Percentiles rank a stretch among this genome's conserved stretches.
Evolutionary conservation across 352 stramenopile species (phyloP).

Genomic region (Phytopythium aichiense): DNA sequence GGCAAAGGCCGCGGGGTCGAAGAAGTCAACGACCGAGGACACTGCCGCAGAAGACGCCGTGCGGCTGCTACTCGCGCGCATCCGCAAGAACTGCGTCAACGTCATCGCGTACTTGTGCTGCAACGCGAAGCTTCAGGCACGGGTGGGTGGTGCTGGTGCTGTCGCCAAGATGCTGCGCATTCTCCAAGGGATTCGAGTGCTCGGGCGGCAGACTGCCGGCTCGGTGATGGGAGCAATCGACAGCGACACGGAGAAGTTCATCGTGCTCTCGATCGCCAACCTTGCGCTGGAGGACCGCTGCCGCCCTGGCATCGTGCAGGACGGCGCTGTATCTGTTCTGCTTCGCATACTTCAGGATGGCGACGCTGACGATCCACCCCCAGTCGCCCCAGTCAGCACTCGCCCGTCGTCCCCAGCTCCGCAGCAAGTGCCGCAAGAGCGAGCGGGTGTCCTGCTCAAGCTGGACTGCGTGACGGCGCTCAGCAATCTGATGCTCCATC

Average conservation of each 20-base stretch:
- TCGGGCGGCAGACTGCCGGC: background rate
- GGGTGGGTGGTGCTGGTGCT: constrained; percentile 48
- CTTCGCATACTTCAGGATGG: constrained; percentile 35
- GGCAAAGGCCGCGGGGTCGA: background rate
- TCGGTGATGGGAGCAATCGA: constrained; percentile 15
- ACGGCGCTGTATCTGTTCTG: constrained; percentile 54
- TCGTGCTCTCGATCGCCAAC: constrained; percentile 65
- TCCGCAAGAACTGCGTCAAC: constrained; percentile 65
- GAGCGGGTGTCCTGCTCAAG: constrained; percentile 44
- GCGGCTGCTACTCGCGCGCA: constrained; percentile 17
- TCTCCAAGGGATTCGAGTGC: constrained; percentile 16
- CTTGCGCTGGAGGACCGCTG: constrained; percentile 71
- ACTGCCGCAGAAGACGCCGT: constrained; percentile 8
- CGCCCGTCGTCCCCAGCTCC: background rate
- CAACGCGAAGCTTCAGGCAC: constrained; percentile 61
- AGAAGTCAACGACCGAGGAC: constrained; percentile 4
- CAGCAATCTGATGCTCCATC: constrained; percentile 80
- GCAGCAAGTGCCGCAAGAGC: constrained; percentile 2
- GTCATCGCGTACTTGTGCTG: constrained; percentile 67
- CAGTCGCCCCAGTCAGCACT: constrained; percentile 3
- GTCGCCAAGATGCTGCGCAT: constrained; percentile 49
- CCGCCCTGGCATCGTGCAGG: constrained; percentile 50
- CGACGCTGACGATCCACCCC: constrained; percentile 5
- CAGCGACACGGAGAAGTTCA: constrained; percentile 63
- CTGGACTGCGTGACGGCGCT: constrained; percentile 77